phyloP scores from a whole-genome alignment of 1,284 basidiomycete species.

The Papiliotrema laurentii region DNA sequence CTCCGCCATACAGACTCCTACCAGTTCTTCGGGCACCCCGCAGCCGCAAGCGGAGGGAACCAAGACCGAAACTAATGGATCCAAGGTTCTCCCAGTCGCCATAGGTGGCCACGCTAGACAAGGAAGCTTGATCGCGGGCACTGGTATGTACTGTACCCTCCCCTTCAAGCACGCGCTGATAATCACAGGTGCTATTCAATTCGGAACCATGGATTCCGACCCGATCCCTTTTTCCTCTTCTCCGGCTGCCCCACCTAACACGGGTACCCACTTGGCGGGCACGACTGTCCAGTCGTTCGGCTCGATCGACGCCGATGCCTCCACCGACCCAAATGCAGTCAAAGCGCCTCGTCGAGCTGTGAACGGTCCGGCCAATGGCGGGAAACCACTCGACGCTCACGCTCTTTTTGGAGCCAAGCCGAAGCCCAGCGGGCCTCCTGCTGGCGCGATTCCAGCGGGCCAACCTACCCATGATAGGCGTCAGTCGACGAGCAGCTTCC shows the following conservation, averaged over 20 bases:
- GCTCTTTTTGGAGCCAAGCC: conserved; percentile 40
- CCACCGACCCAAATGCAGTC: conserved; percentile 28
- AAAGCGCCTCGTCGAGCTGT: conserved; percentile 36
- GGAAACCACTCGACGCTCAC: conserved; percentile 37
- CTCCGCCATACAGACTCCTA: conserved; percentile 19
- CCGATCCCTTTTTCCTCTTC: conserved; percentile 47
- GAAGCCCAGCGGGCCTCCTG: conserved; percentile 7
- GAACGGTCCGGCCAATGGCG: conserved; percentile 15
- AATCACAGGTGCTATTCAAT: conserved; percentile 52
- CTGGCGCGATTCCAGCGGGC: conserved; percentile 8
- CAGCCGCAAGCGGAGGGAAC: conserved; percentile 10
- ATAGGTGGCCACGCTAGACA: conserved; percentile 34
- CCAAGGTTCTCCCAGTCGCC: conserved; percentile 18
- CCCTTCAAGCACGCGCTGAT: too few relatives aligned
- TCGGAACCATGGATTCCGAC: conserved; percentile 72
- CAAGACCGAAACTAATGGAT: not conserved
- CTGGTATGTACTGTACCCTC: too few relatives aligned
- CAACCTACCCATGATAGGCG: conserved; percentile 25
- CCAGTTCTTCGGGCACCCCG: conserved; percentile 11
- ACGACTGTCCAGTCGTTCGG: conserved; percentile 74
- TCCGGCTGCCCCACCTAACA: conserved; percentile 47
- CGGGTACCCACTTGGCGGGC: conserved; percentile 44
- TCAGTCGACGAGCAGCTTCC: conserved; percentile 25
- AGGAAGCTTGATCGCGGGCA: conserved; percentile 43
- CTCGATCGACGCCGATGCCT: conserved; percentile 56